Base-by-base conservation (phyloP, 305 asterid genomes). In the Salvia sclarea region DNA sequence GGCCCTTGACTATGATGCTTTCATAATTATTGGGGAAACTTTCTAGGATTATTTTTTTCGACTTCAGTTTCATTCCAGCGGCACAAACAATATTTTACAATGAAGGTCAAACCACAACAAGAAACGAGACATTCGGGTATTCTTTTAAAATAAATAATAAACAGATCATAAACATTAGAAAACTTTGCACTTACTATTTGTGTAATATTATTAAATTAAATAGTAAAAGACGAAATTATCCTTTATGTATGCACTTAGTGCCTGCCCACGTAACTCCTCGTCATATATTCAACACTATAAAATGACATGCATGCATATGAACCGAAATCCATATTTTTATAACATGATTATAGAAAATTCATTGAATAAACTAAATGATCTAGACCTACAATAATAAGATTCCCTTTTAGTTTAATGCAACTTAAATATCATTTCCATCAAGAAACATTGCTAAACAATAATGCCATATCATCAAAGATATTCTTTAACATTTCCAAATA, bases 171-270 rank as follows among this genome's bases (percentile, higher is more conserved):
- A 8, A 33, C 38, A 33, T 33, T 33, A 33, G 9, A 33, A 33
- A 33, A 0, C 38, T 5, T 33, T 28, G 33, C 33, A n/a, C 9
- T 33, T 33, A 33, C 6, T 33, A 33, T 33, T 25, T 33, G 9
- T 33, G 9, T 33, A 5, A 33, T 33, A 5, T 3, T 14, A 14
- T 44, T n/a, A n/a, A n/a, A n/a, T n/a, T n/a, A n/a, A n/a, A 44
- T 18, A 9, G 9, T 10, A 18, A 50, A 50, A 21, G 57, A 50
- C 57, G 12, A 50, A 8, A 17, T 8, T 50, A 11, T 50, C 57
- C 57, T 50, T 50, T 50, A 14, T 38, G n/a, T 11, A 50, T 20
- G 78, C 69, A 33, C 37, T 74, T 50, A 41, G 71, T 68, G 67
- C 16, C 63, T 54, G 31, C 57, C 71, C 79, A 54, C 75, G 25